Base-by-base conservation (phyloP, 192 early-diverging fungal species). In the Lobosporangium transversale region DNA sequence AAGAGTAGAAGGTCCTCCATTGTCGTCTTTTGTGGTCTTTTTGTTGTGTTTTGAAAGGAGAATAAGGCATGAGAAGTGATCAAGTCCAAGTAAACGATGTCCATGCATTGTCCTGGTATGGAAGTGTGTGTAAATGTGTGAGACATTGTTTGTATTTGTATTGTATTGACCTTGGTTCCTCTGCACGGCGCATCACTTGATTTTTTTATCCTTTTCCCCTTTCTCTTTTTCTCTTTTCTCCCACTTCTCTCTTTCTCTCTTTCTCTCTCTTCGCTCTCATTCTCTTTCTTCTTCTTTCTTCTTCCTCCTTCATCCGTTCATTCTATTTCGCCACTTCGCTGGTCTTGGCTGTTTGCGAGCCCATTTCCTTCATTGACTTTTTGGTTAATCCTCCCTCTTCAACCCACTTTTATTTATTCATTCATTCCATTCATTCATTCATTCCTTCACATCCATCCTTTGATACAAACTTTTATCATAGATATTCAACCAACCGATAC, bases 271-370 rank as follows among this genome's bases (percentile, higher is more conserved):
- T n/a, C n/a, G n/a, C n/a, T n/a, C n/a, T n/a, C n/a, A n/a, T 33
- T 62, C 48, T 62, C 60, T 50, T 20, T 51, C 60, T 50, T 48
- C 11, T 23, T 58, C 37, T 58, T 40, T 58, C 56, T 43, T 32
- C 35, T 1, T 42, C 56, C 35, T 49, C 1, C 31, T 9, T 51
- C 56, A 21, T 30, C 18, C 8, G 29, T 15, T 14, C 37, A 40
- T 51, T 7, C 49, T 27, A 21, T 4, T 10, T 51, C 49, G 5
- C 49, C 20, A 21, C 5, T 7, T 51, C n/a, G n/a, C n/a, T n/a
- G n/a, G n/a, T n/a, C n/a, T n/a, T n/a, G n/a, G n/a, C n/a, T n/a
- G n/a, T n/a, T n/a, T n/a, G n/a, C n/a, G n/a, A n/a, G n/a, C n/a
- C n/a, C n/a, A n/a, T n/a, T n/a, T n/a, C n/a, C n/a, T n/a, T n/a